Conservation (phyloP, 371 early-diverging fungal species). For the Rhizopus delemar region DNA sequence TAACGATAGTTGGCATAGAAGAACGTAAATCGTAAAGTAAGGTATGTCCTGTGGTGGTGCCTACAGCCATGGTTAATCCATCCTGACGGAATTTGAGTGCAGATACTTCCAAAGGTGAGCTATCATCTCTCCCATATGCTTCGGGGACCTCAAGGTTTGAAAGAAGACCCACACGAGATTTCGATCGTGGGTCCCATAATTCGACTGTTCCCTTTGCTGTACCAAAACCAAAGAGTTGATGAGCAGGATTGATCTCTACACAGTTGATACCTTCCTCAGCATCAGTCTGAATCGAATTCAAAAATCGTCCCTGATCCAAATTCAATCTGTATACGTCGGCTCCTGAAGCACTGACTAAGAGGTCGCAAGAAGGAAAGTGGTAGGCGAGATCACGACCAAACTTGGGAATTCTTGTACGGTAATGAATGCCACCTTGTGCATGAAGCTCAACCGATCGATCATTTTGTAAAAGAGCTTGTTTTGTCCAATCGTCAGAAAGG, state of each 20-base stretch:
- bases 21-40: constrained; percentile 94
- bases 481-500: constrained; percentile 97
- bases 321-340: constrained; percentile 92
- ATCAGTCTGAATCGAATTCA: constrained; percentile 79
- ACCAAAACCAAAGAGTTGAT: constrained; percentile 91
- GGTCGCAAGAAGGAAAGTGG: constrained; percentile 90
- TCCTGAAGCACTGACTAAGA: constrained; percentile 82
- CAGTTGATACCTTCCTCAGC: constrained; percentile 79
- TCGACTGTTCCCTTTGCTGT: constrained; percentile 87
- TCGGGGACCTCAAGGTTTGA: constrained; percentile 57
- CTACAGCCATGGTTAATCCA: constrained; percentile 89
- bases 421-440: constrained; percentile 94
- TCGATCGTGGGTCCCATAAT: constrained; percentile 92
- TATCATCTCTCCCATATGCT: constrained; percentile 41
- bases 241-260: constrained; percentile 83
- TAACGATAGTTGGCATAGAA: constrained; percentile 77
- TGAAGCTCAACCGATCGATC: constrained; percentile 98
- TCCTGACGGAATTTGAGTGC: constrained; percentile 81
- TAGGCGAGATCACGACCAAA: constrained; percentile 93
- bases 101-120: constrained; percentile 56
- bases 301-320: constrained; percentile 94
- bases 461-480: constrained; percentile 88
- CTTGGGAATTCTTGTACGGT: constrained; percentile 93
- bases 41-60: constrained; percentile 90
- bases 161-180: constrained; percentile 72